phyloP scores from a whole-genome alignment of 805 yeast genomes.

The Candida ipomoeae region DNA sequence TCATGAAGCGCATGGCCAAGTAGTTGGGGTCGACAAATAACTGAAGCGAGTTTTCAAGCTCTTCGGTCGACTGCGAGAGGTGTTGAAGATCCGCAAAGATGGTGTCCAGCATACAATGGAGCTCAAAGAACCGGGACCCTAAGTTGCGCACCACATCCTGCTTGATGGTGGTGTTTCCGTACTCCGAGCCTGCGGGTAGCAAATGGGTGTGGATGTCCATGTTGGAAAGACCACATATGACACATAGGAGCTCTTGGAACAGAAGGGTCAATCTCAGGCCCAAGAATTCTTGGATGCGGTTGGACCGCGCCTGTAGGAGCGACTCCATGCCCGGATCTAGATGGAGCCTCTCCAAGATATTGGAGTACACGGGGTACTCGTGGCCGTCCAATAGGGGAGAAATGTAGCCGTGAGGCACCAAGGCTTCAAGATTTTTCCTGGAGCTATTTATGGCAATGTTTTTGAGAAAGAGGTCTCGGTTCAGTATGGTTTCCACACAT shows the following conservation, averaged over 20 bases:
- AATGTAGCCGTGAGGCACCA: not conserved
- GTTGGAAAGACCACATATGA: conserved; percentile 30
- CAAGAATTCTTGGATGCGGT: conserved; percentile 22
- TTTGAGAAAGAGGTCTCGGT: conserved; percentile 19
- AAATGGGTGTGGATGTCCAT: conserved; percentile 11
- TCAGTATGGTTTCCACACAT: conserved; percentile 20
- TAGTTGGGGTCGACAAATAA: conserved; percentile 18
- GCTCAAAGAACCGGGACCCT: conserved; percentile 24
- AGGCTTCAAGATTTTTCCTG: conserved; percentile 5
- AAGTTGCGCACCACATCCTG: conserved; percentile 21
- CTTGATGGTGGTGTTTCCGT: conserved; percentile 6
- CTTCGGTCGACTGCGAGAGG: conserved; percentile 27
- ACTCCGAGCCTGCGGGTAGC: conserved; percentile 9
- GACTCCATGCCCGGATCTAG: conserved; percentile 10
- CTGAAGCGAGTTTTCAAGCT: conserved; percentile 23
- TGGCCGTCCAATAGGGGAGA: not conserved
- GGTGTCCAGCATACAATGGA: conserved; percentile 22
- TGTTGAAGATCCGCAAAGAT: conserved; percentile 28
- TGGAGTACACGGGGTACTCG: conserved; percentile 2
- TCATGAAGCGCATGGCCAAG: conserved; percentile 30
- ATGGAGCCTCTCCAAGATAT: conserved; percentile 7
- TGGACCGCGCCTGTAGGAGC: conserved; percentile 12
- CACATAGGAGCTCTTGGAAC: conserved; percentile 23
- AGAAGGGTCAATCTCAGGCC: conserved; percentile 23
- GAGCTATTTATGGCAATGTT: conserved; percentile 11